phyloP scores from a whole-genome alignment of 2,329 filamentous ascomycete species.

The Penicillium crustosum region DNA sequence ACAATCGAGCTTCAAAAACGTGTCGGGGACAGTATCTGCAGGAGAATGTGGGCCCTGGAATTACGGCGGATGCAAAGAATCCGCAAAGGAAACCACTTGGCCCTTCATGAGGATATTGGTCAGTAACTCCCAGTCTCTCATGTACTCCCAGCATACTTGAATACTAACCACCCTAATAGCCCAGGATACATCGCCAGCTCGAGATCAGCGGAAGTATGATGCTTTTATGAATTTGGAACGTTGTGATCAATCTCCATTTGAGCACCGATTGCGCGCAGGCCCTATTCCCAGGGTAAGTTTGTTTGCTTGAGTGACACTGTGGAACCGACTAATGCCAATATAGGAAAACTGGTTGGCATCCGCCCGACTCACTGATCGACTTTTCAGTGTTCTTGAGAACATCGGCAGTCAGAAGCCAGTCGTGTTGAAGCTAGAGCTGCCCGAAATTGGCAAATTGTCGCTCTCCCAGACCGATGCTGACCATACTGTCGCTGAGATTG shows the following conservation, averaged over 20 bases:
- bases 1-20: conserved; percentile 42
- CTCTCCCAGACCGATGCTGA: conserved; percentile 30
- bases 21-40: conserved; percentile 42
- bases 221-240: conserved; percentile 45
- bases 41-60: conserved; percentile 46
- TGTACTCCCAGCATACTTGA: neutral
- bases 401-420: conserved; percentile 35
- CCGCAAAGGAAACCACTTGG: conserved; percentile 38
- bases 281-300: conserved; percentile 39
- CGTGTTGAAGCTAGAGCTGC: conserved; percentile 28
- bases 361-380: conserved; percentile 34
- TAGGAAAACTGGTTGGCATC: conserved; percentile 41
- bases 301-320: neutral
- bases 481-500: conserved; percentile 39
- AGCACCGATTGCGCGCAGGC: conserved; percentile 40
- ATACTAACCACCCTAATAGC: conserved; percentile 25
- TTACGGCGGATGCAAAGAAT: conserved; percentile 43
- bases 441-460: conserved; percentile 28
- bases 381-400: conserved; percentile 37
- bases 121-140: conserved; percentile 13
- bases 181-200: conserved; percentile 27
- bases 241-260: conserved; percentile 35
- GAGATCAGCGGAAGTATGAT: conserved; percentile 40
- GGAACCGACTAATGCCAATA: conserved; percentile 20
- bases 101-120: conserved; percentile 41